Base-by-base conservation (phyloP, 1,139 yeast species). In the Nadsonia commutata region DNA sequence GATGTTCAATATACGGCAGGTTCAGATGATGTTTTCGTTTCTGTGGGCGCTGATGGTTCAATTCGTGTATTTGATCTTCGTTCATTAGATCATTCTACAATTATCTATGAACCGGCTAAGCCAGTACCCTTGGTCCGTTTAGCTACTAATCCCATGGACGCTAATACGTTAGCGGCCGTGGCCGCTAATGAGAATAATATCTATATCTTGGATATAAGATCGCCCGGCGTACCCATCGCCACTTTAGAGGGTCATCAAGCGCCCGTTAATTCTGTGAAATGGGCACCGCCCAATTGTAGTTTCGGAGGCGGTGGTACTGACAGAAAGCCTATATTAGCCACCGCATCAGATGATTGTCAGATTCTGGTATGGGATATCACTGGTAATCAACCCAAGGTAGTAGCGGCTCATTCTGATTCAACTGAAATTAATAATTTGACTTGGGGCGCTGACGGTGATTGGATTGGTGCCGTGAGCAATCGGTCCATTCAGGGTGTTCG, bases 11-110 rank as follows among this genome's bases (percentile, higher is more conserved):
- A 86, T 60, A 67, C 86, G 42, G 76, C 81, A 46, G 78, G 78
- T 38, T 76, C 85, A 36, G 75, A 81, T 41, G 78, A 85, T 56
- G 71, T 88, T 22, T 90, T 90, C 64, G 85, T 94, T 39, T 81
- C 94, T 45, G 95, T 90, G 43, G 95, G 97, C 2, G 88, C 88
- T 45, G 98, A 90, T 63, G 98, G 98, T 1, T 80, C 94, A 18
- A 85, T 88, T 61, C 69, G 98, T 43, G 81, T 90, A 20, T 90
- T 90, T 62, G 98, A 90, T 57, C 68, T 90, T 49, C 67, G 98
- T 48, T 74, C 93, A 17, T 67, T 90, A 43, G 97, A 93, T 50
- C 97, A 88, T 60, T 83, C 95, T 11, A 90, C 98, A 2, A 90
- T 90, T 50, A 81, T 90, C 21, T 90, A 85, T 59, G 98, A 90